These are phyloP conservation scores for Daldinia loculata DNA, from an alignment of 495 filamentous ascomycete genomes.

Conservation along the genomic window DNA sequence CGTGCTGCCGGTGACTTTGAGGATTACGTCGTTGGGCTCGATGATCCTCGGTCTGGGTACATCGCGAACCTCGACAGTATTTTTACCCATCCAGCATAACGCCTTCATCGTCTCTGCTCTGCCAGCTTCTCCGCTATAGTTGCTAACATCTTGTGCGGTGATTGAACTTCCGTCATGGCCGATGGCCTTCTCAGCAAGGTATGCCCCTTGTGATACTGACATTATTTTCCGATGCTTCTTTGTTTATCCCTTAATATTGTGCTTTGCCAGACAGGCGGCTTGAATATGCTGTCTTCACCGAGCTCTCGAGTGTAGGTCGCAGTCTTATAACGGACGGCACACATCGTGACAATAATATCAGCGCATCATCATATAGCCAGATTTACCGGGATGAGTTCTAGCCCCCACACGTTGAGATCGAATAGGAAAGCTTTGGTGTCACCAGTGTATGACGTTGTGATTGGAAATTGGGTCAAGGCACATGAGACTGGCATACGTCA, in stretches of 20 bases:
- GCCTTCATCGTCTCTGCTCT: slow-evolving; percentile 73
- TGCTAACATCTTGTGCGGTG: slow-evolving; percentile 66
- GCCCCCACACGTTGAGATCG: neutral
- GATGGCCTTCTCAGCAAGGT: slow-evolving; percentile 68
- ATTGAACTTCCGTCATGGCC: slow-evolving; percentile 69
- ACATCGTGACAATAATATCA: slow-evolving; percentile 29
- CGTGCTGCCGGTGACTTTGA: slow-evolving; percentile 84
- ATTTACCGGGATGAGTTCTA: slow-evolving; percentile 9
- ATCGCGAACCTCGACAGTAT: slow-evolving; percentile 67
- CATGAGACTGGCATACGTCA: slow-evolving; percentile 27
- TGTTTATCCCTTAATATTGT: neutral
- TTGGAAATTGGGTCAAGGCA: slow-evolving; percentile 7
- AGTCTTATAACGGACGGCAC: neutral
- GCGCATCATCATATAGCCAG: slow-evolving; percentile 25
- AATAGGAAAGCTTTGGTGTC: slow-evolving; percentile 8
- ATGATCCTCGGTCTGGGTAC: slow-evolving; percentile 74
- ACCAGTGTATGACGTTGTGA: slow-evolving; percentile 32
- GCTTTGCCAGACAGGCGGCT: neutral
- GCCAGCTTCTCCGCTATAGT: slow-evolving; percentile 54
- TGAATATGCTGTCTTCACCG: neutral
- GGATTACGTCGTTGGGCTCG: slow-evolving; percentile 79
- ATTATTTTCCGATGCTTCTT: slow-evolving; percentile 3
- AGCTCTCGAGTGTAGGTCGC: neutral
- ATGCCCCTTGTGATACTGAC: slow-evolving; percentile 70
- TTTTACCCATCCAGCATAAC: slow-evolving; percentile 75